phyloP scores from a whole-genome alignment of 257 asterid genomes.

The Misopates orontium region DNA sequence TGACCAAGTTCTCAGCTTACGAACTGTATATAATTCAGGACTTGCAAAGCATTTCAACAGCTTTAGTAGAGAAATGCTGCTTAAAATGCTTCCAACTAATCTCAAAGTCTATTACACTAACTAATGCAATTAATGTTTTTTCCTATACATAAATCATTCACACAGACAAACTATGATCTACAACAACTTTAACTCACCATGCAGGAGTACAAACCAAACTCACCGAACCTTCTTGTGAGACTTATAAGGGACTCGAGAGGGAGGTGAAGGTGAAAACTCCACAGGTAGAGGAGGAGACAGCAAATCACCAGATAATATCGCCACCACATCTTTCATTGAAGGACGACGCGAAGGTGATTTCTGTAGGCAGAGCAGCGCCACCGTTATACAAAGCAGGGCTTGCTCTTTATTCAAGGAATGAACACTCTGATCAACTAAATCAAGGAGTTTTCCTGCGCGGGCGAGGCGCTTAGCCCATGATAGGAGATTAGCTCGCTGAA shows the following conservation, averaged over 20 bases:
- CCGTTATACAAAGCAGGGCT: constrained; percentile 75
- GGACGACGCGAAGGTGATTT: constrained; percentile 82
- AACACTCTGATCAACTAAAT: constrained; percentile 73
- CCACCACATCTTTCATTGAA: constrained; percentile 89
- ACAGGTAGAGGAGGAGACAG: constrained; percentile 72
- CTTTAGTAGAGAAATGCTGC: too few species aligned
- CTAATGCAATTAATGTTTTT: background rate
- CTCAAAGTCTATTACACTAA: background rate
- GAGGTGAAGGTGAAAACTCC: constrained; percentile 82
- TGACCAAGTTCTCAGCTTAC: too few species aligned
- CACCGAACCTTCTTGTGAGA: constrained; percentile 73
- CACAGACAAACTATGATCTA: constrained; percentile 26
- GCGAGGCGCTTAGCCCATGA: constrained; percentile 96
- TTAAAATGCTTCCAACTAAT: background rate
- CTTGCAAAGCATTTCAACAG: too few species aligned
- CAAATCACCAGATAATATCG: constrained; percentile 69
- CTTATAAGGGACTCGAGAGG: constrained; percentile 50
- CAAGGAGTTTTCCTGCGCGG: constrained; percentile 93
- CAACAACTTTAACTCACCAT: constrained; percentile 27
- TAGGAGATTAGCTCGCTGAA: constrained; percentile 83
- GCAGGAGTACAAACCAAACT: constrained; percentile 27
- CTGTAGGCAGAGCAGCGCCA: constrained; percentile 90
- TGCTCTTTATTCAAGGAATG: constrained; percentile 59
- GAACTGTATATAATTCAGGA: too few species aligned
- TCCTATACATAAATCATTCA: constrained; percentile 23